phyloP scores from a whole-genome alignment of 768 basidiomycete species.

The Ephemerocybe angulata region DNA sequence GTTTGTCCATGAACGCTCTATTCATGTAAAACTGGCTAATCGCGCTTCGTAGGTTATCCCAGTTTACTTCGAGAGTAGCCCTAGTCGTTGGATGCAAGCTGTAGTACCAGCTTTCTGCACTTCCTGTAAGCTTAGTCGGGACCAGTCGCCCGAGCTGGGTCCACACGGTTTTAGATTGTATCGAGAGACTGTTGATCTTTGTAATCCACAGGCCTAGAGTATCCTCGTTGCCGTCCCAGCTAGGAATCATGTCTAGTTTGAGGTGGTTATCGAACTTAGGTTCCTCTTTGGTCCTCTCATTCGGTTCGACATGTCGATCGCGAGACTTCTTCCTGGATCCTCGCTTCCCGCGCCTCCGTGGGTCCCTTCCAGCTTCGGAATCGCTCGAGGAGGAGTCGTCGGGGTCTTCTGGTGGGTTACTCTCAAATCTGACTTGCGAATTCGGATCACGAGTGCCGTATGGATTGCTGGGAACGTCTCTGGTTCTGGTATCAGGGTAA shows the following conservation, averaged over 20 bases:
- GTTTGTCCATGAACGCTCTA: slow-evolving; percentile 25
- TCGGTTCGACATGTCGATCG: too few species aligned
- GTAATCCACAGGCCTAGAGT: slow-evolving; percentile 26
- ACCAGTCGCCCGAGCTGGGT: slow-evolving; percentile 28
- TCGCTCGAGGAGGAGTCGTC: too few species aligned
- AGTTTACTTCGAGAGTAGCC: slow-evolving; percentile 19
- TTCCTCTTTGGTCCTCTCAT: too few species aligned
- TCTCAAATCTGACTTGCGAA: too few species aligned
- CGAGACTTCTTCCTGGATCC: too few species aligned
- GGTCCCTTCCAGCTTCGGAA: too few species aligned
- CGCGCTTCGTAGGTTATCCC: slow-evolving; percentile 23
- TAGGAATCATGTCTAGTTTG: slow-evolving; percentile 26
- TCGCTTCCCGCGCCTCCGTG: too few species aligned
- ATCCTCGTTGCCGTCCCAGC: slow-evolving; percentile 30
- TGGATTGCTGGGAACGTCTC: too few species aligned
- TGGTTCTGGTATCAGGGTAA: too few species aligned
- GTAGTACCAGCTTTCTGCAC: slow-evolving; percentile 31
- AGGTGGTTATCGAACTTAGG: slow-evolving; percentile 30
- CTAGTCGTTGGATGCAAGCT: slow-evolving; percentile 13
- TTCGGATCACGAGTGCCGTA: too few species aligned
- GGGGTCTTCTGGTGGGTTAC: too few species aligned
- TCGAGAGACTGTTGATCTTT: too few species aligned
- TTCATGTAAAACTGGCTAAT: slow-evolving; percentile 33
- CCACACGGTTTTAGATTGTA: slow-evolving; percentile 16
- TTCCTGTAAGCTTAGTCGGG: slow-evolving; percentile 22